Conservation (phyloP, 768 basidiomycete species). For the Termitomyces sp. region DNA sequence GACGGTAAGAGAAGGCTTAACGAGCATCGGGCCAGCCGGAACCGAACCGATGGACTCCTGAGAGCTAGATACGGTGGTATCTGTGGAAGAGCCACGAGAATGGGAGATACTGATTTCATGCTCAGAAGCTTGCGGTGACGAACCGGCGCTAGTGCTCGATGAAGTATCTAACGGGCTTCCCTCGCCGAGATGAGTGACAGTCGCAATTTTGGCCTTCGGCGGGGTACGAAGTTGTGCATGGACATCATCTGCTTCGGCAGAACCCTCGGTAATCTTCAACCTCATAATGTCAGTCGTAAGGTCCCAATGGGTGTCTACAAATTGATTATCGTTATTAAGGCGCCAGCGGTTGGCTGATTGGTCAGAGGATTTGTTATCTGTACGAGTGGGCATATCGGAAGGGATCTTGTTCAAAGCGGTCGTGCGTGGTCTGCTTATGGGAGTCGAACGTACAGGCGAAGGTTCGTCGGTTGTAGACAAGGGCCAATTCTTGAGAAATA, state of each 20-base stretch:
- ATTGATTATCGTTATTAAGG: conserved; percentile 57
- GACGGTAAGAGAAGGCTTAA: conserved; percentile 50
- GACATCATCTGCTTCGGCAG: conserved; percentile 47
- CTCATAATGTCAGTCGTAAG: conserved; percentile 70
- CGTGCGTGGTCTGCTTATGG: conserved; percentile 26
- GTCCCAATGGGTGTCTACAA: conserved; percentile 66
- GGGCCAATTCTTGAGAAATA: conserved; percentile 41
- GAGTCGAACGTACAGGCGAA: conserved; percentile 27
- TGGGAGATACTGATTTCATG: conserved; percentile 65
- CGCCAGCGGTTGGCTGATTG: conserved; percentile 55
- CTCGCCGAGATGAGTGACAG: conserved; percentile 55
- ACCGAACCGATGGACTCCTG: conserved; percentile 50
- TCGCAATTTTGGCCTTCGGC: conserved; percentile 57
- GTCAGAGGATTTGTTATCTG: conserved; percentile 34
- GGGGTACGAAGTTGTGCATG: conserved; percentile 57
- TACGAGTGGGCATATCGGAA: conserved; percentile 43
- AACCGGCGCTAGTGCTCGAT: conserved; percentile 66
- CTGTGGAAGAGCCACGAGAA: conserved; percentile 81
- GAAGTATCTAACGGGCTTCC: conserved; percentile 70
- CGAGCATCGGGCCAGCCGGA: conserved; percentile 53
- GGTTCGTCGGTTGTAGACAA: conserved; percentile 34
- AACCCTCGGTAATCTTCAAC: conserved; percentile 58
- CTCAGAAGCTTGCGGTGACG: conserved; percentile 66
- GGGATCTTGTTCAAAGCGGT: conserved; percentile 33
- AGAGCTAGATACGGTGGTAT: conserved; percentile 58